Conservation (phyloP, 768 basidiomycete genomes). For the Dioszegia hungarica region DNA sequence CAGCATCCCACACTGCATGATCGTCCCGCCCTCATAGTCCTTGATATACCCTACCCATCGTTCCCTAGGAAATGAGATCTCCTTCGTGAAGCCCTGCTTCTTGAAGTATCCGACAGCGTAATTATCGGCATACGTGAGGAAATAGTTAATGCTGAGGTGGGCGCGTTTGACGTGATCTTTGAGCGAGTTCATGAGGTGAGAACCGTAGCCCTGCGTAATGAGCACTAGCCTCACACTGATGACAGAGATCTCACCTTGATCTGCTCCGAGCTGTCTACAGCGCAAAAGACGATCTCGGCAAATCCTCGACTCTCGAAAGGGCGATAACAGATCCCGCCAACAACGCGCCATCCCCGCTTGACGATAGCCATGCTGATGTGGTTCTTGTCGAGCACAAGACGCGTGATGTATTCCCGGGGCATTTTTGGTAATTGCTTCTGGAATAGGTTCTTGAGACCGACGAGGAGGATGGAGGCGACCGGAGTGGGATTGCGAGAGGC, state of each 20-base stretch:
- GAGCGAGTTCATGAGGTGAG: slow-evolving; percentile 97
- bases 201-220: slow-evolving; percentile 77
- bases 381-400: slow-evolving; percentile 85
- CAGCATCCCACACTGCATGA: slow-evolving; percentile 93
- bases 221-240: not conserved
- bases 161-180: slow-evolving; percentile 82
- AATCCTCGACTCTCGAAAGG: slow-evolving; percentile 93
- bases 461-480: slow-evolving; percentile 75
- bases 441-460: slow-evolving; percentile 93
- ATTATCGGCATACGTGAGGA: slow-evolving; percentile 97
- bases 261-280: slow-evolving; percentile 92
- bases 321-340: slow-evolving; percentile 94
- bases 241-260: slow-evolving; percentile 66
- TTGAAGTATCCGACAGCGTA: slow-evolving; percentile 99
- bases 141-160: slow-evolving; percentile 85
- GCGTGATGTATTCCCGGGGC: slow-evolving; percentile 96
- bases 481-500: slow-evolving; percentile 69
- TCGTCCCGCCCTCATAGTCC: slow-evolving; percentile 97
- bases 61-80: slow-evolving; percentile 83
- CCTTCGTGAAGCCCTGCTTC: slow-evolving; percentile 98
- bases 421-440: slow-evolving; percentile 97
- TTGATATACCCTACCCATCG: slow-evolving; percentile 99
- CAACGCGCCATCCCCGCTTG: slow-evolving; percentile 89
- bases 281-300: slow-evolving; percentile 98
- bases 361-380: slow-evolving; percentile 92